Evolutionary conservation across 2,329 filamentous ascomycete species (phyloP).

Genomic region (Rhinocladiella mackenziei): DNA sequence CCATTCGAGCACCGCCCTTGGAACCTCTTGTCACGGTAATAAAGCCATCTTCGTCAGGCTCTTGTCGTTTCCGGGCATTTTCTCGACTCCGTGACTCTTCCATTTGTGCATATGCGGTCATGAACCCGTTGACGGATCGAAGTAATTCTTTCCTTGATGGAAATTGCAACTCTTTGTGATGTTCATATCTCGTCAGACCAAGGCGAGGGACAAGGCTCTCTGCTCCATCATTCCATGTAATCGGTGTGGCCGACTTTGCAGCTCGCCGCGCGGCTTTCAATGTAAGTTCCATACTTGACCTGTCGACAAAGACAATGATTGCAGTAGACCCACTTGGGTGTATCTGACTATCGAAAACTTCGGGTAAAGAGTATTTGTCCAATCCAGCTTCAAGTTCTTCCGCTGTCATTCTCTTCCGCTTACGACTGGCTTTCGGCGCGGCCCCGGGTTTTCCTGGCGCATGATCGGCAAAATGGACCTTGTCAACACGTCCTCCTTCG

Average conservation of each 20-base stretch:
- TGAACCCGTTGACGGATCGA: slow-evolving; percentile 75
- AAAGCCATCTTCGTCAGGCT: slow-evolving; percentile 93
- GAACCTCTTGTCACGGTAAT: slow-evolving; percentile 83
- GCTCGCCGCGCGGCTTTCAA: slow-evolving; percentile 69
- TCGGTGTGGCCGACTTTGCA: slow-evolving; percentile 51
- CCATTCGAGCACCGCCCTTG: slow-evolving; percentile 65
- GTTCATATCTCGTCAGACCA: slow-evolving; percentile 53
- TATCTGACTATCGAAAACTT: slow-evolving; percentile 68
- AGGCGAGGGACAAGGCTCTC: slow-evolving; percentile 55
- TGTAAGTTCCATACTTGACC: slow-evolving; percentile 68
- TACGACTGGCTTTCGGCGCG: slow-evolving; percentile 40
- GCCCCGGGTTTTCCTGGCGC: slow-evolving; percentile 24
- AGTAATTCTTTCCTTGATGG: slow-evolving; percentile 66
- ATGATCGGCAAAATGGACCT: slow-evolving; percentile 60
- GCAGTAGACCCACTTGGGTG: slow-evolving; percentile 73
- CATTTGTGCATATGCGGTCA: slow-evolving; percentile 68
- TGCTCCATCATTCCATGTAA: slow-evolving; percentile 66
- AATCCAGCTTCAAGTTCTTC: slow-evolving; percentile 54
- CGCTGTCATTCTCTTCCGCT: slow-evolving; percentile 51
- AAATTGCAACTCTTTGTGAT: slow-evolving; percentile 67
- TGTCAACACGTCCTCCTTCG: slow-evolving; percentile 72
- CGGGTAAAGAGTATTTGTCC: slow-evolving; percentile 60
- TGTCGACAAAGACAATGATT: slow-evolving; percentile 78
- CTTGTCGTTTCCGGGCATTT: slow-evolving; percentile 62
- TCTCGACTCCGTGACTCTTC: slow-evolving; percentile 62